These are phyloP conservation scores for Fusarium torulosum DNA, from an alignment of 2,329 filamentous ascomycete species.

Conservation along the genomic window DNA sequence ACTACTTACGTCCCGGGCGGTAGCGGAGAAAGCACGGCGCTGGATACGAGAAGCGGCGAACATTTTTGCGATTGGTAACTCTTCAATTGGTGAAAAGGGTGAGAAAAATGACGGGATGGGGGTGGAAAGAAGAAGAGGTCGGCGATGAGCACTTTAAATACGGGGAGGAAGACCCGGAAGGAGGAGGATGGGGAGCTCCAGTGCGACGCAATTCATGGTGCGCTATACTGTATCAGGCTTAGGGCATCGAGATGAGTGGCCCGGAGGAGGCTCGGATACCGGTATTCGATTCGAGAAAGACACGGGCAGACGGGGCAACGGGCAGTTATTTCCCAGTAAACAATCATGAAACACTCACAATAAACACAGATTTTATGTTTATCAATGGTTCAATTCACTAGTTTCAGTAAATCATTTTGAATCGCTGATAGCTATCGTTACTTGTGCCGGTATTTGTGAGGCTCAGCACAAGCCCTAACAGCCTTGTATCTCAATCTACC, in stretches of 20 bases:
- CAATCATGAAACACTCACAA: not conserved
- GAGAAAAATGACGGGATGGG: slow-evolving; percentile 40
- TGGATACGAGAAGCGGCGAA: slow-evolving; percentile 79
- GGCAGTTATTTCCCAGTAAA: not conserved
- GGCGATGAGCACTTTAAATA: slow-evolving; percentile 47
- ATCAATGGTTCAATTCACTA: not conserved
- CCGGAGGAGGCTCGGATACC: slow-evolving; percentile 41
- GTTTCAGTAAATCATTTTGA: not conserved
- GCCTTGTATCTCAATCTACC: not conserved
- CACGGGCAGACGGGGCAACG: slow-evolving; percentile 33
- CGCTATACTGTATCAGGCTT: slow-evolving; percentile 18
- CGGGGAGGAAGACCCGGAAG: slow-evolving; percentile 37
- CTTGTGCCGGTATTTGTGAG: not conserved
- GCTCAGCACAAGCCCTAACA: not conserved
- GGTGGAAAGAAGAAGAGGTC: slow-evolving; percentile 40
- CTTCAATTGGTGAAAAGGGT: slow-evolving; percentile 44
- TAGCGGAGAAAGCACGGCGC: slow-evolving; percentile 84
- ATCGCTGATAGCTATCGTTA: not conserved
- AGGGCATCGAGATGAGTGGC: slow-evolving; percentile 35
- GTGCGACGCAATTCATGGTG: slow-evolving; percentile 19
- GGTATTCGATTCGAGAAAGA: slow-evolving; percentile 39
- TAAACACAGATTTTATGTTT: not conserved
- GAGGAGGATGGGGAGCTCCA: slow-evolving; percentile 40
- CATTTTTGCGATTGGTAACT: slow-evolving; percentile 64
- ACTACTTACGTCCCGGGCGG: slow-evolving; percentile 77